These are phyloP conservation scores for Fennellomyces sp. DNA, from an alignment of 371 early-diverging fungal species.

Conservation along the genomic window DNA sequence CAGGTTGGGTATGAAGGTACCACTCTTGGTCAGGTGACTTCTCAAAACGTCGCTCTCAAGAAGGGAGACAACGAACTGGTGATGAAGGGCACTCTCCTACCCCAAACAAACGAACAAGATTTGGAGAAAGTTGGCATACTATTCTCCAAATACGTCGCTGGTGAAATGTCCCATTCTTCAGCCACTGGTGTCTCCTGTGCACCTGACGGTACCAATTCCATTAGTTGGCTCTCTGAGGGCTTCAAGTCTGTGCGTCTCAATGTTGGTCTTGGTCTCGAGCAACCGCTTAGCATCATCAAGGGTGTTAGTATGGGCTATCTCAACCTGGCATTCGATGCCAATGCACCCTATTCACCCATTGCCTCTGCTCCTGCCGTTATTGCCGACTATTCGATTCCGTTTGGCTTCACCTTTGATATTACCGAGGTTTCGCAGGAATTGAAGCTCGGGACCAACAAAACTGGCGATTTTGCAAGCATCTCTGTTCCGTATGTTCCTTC, in stretches of 20 bases:
- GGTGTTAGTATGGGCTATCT: constrained; percentile 53
- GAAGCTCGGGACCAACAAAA: constrained; percentile 36
- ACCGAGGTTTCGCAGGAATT: constrained; percentile 49
- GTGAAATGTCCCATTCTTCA: constrained; percentile 40
- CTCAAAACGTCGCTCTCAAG: constrained; percentile 40
- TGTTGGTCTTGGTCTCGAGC: constrained; percentile 40
- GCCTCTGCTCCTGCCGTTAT: constrained; percentile 47
- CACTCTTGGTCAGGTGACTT: constrained; percentile 48
- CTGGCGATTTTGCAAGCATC: constrained; percentile 48
- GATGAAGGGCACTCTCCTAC: constrained; percentile 48
- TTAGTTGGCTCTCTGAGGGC: constrained; percentile 53
- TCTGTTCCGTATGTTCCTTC: constrained; percentile 43
- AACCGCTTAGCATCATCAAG: constrained; percentile 52
- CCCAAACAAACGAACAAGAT: constrained; percentile 40
- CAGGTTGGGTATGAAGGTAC: constrained; percentile 45
- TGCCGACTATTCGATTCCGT: constrained; percentile 52
- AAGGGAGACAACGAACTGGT: constrained; percentile 48
- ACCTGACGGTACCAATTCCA: constrained; percentile 50
- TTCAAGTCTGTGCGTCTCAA: constrained; percentile 51
- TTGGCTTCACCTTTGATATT: constrained; percentile 55
- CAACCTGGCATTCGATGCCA: constrained; percentile 44
- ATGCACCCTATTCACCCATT: constrained; percentile 47
- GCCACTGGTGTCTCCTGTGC: constrained; percentile 57
- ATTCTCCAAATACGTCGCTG: constrained; percentile 55
- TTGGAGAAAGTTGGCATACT: constrained; percentile 42